Percentiles rank a stretch among this genome's conserved stretches.
Conservation (phyloP, 257 asterid species). For the Nicotiana attenuata region DNA sequence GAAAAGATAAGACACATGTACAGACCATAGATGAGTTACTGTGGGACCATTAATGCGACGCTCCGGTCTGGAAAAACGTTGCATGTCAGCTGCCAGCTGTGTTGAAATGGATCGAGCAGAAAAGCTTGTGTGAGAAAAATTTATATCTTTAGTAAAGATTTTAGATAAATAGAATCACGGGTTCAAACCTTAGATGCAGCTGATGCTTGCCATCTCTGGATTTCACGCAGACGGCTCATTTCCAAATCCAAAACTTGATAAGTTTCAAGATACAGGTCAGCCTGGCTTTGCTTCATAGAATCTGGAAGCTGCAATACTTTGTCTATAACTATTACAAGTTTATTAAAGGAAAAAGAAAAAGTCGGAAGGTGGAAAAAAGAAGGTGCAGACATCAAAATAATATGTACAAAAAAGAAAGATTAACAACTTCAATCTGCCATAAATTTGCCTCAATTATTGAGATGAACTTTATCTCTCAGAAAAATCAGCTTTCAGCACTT, state of each 20-base stretch:
- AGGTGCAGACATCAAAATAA: background rate
- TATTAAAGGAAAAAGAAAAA: background rate
- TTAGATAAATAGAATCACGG: constrained; percentile 11
- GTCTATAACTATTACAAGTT: constrained; percentile 4
- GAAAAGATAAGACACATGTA: constrained; percentile 3
- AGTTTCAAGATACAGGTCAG: constrained; percentile 90
- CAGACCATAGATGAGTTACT: constrained; percentile 94
- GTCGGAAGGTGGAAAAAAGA: background rate
- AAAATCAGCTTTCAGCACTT: background rate
- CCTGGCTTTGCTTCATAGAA: constrained; percentile 95
- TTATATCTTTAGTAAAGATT: constrained; percentile 17
- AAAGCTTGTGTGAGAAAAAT: constrained; percentile 13
- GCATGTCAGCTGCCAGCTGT: constrained; percentile 99
- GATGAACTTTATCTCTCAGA: background rate
- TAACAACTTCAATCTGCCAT: background rate
- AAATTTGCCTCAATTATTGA: background rate
- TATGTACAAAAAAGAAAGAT: background rate
- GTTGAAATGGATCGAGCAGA: constrained; percentile 21
- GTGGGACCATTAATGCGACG: constrained; percentile 97
- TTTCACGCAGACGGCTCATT: constrained; percentile 98
- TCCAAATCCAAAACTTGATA: constrained; percentile 97
- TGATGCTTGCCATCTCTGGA: constrained; percentile 98
- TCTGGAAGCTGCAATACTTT: constrained; percentile 80
- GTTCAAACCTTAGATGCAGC: constrained; percentile 77
- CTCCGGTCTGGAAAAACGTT: constrained; percentile 98